Percentiles rank a stretch among this genome's conserved stretches.
These are phyloP conservation scores for Bocquillonia castaneifolia DNA, from an alignment of 441 rosid genomes.

Conservation along the genomic window DNA sequence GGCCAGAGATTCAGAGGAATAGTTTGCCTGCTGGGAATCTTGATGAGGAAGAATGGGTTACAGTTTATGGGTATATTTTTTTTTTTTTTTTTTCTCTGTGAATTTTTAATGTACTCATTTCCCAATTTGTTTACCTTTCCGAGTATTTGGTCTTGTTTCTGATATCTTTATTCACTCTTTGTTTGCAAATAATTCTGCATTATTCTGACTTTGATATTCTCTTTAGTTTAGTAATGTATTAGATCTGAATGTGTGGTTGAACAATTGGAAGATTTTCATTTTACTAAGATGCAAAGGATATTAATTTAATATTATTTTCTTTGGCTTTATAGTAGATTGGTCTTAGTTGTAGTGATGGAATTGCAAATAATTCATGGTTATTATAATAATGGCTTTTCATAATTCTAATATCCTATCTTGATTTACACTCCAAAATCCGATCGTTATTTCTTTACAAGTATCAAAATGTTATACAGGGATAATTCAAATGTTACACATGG, in stretches of 20 bases:
- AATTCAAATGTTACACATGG: not conserved
- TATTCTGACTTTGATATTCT: not conserved
- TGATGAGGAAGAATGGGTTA: conserved; percentile 95
- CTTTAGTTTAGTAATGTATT: not conserved
- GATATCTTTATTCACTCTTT: not conserved
- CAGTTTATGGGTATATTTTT: conserved; percentile 77
- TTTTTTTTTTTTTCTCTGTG: not conserved
- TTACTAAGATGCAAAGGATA: not conserved
- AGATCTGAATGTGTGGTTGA: not conserved
- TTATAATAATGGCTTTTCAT: not conserved
- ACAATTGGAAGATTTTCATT: not conserved
- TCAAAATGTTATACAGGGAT: too few relatives aligned
- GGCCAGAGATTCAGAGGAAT: conserved; percentile 76
- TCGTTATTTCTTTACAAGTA: not conserved
- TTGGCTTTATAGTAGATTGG: not conserved
- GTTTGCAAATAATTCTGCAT: not conserved
- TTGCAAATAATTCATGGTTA: not conserved
- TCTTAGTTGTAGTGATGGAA: not conserved
- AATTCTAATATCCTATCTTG: not conserved
- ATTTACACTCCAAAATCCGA: not conserved
- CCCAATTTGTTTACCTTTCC: not conserved
- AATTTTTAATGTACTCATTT: not conserved
- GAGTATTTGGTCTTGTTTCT: not conserved
- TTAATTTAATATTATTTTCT: not conserved
- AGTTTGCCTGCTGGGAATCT: conserved; percentile 62